Evolutionary conservation across 768 basidiomycete species (phyloP).

Genomic region (Mycena floridula): DNA sequence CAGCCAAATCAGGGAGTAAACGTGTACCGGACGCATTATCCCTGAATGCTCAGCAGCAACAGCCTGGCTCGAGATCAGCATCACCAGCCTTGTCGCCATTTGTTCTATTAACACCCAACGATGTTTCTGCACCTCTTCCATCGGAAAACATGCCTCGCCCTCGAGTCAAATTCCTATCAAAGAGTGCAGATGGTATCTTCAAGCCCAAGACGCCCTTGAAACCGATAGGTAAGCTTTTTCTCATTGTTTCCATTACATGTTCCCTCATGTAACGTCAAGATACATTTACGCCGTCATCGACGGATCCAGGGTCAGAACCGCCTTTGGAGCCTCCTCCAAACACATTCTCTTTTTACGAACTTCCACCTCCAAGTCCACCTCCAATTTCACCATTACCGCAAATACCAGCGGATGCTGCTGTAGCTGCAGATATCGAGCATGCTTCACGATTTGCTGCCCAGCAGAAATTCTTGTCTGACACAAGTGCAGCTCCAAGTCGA

Average conservation of each 20-base stretch:
- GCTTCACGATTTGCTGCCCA: not conserved
- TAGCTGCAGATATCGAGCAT: too few species aligned
- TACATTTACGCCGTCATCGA: too few species aligned
- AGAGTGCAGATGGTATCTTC: not conserved
- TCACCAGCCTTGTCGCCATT: constrained; percentile 15
- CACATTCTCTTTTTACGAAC: constrained; percentile 7
- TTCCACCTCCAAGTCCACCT: constrained; percentile 45
- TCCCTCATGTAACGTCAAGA: too few species aligned
- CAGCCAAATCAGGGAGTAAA: constrained; percentile 1
- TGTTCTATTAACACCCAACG: constrained; percentile 15
- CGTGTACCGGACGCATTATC: not conserved
- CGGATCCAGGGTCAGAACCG: too few species aligned
- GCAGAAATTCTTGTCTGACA: not conserved
- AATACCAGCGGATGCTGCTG: too few species aligned
- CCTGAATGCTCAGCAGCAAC: constrained; percentile 1
- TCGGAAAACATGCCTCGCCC: not conserved
- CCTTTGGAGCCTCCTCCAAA: constrained; percentile 1
- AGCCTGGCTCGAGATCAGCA: constrained; percentile 1
- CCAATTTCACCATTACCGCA: constrained; percentile 39
- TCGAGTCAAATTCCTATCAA: not conserved
- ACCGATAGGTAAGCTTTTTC: too few species aligned
- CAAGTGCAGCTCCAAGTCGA: not conserved
- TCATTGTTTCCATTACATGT: too few species aligned
- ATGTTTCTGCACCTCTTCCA: not conserved
- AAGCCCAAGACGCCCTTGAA: too few species aligned